Conservation (phyloP, 2,329 filamentous ascomycete species). For the Pseudogymnoascus sp. region DNA sequence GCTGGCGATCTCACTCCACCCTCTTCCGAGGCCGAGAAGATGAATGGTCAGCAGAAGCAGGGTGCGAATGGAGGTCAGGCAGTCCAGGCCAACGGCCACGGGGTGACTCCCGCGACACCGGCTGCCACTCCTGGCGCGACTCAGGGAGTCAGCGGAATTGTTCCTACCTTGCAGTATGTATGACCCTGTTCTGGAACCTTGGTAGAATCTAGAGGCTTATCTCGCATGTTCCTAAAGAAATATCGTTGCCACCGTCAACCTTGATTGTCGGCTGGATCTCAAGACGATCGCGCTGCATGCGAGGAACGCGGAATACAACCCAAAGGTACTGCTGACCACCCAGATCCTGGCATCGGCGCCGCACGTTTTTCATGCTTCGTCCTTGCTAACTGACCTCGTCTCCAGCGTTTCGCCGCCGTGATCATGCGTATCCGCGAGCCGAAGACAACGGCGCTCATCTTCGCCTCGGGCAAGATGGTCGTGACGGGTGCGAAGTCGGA, state of each 20-base stretch:
- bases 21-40: conserved; percentile 59
- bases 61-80: conserved; percentile 30
- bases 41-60: conserved; percentile 45
- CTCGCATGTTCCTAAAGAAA: conserved; percentile 58
- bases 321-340: conserved; percentile 60
- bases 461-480: conserved; percentile 98
- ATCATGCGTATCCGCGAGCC: conserved; percentile 99
- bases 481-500: conserved; percentile 97
- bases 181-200: conserved; percentile 34
- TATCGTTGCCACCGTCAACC: conserved; percentile 97
- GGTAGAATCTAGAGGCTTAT: conserved; percentile 42
- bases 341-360: conserved; percentile 32
- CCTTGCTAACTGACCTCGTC: conserved; percentile 28
- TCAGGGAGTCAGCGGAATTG: conserved; percentile 78
- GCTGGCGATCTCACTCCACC: conserved; percentile 77
- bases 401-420: conserved; percentile 91
- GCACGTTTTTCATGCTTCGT: conserved; percentile 34
- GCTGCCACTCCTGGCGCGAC: conserved; percentile 82
- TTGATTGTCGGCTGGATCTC: conserved; percentile 92
- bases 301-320: conserved; percentile 97
- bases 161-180: conserved; percentile 96
- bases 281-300: conserved; percentile 99
- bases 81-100: conserved; percentile 51
- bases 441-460: conserved; percentile 97
- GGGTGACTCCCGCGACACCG: conserved; percentile 82